A percentile compares a stretch with the other conserved stretches of the same genome.
Conservation (phyloP, 768 basidiomycete genomes). For the Calocybe gangraenosa region DNA sequence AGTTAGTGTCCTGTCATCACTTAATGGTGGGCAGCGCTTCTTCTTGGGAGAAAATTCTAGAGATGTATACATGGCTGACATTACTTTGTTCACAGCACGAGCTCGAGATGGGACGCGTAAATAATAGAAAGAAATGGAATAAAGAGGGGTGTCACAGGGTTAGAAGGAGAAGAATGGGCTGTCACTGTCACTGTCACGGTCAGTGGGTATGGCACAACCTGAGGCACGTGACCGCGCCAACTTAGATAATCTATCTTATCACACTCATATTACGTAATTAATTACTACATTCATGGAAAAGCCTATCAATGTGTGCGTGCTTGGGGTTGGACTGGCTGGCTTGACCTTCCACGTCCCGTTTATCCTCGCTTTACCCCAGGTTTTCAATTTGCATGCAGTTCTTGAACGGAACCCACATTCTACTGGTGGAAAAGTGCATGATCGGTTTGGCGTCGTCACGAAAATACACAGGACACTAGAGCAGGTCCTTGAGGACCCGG, state of each 20-base stretch:
- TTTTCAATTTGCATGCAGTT: conserved; percentile 71
- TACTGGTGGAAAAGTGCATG: conserved; percentile 59
- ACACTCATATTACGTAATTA: neutral
- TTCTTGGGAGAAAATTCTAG: conserved; percentile 67
- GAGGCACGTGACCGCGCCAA: conserved; percentile 8
- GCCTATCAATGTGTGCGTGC: conserved; percentile 66
- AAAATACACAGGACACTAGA: conserved; percentile 61
- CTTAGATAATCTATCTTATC: neutral
- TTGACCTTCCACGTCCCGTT: conserved; percentile 82
- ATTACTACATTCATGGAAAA: conserved; percentile 23
- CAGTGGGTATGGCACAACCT: conserved; percentile 1
- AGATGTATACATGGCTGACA: conserved; percentile 61
- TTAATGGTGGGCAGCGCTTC: conserved; percentile 54
- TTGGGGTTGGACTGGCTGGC: conserved; percentile 75
- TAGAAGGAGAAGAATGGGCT: too few relatives aligned
- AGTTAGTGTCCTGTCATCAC: conserved; percentile 53
- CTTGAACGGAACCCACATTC: conserved; percentile 65
- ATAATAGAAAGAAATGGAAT: too few relatives aligned
- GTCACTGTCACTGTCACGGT: too few relatives aligned
- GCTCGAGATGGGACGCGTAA: neutral
- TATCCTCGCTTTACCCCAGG: conserved; percentile 63
- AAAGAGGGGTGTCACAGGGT: neutral
- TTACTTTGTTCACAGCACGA: conserved; percentile 14
- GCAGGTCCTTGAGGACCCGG: conserved; percentile 53
- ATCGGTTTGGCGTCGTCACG: conserved; percentile 54